Percentiles rank a stretch among this genome's conserved stretches.
These are phyloP conservation scores for Phytophthora uliginosa DNA, from an alignment of 352 stramenopile genomes.

Conservation along the genomic window DNA sequence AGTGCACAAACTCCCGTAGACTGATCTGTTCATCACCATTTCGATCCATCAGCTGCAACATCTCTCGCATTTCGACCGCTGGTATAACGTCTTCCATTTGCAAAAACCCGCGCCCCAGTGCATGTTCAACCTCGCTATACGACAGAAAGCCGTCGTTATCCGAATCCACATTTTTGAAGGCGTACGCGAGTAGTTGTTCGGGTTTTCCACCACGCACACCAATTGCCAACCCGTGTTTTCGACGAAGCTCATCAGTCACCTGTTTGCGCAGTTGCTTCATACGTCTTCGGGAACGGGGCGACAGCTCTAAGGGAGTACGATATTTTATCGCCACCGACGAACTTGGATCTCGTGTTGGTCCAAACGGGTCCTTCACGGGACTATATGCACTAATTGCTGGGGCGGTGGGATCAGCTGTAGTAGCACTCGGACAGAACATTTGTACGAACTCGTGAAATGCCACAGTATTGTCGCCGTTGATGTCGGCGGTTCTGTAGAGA, in stretches of 20 bases:
- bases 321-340: conserved; percentile 77
- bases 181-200: conserved; percentile 74
- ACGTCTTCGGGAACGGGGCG: conserved; percentile 60
- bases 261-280: conserved; percentile 77
- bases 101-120: conserved; percentile 69
- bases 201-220: conserved; percentile 73
- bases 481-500: conserved; percentile 70
- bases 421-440: conserved; percentile 58
- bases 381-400: conserved; percentile 43
- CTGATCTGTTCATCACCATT: conserved; percentile 81
- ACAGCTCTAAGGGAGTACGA: conserved; percentile 69
- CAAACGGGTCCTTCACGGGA: conserved; percentile 29
- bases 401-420: background rate
- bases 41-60: conserved; percentile 79
- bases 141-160: conserved; percentile 82
- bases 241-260: conserved; percentile 65
- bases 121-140: conserved; percentile 74
- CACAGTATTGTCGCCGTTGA: conserved; percentile 80
- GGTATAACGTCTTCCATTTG: conserved; percentile 59
- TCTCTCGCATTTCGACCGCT: conserved; percentile 69
- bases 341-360: conserved; percentile 50
- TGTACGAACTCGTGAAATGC: conserved; percentile 79
- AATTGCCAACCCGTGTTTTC: conserved; percentile 63
- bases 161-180: conserved; percentile 82
- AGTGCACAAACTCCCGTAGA: conserved; percentile 86